Evolutionary conservation across 805 yeast genomes (phyloP), one percentile per base, ranked within the genome.

Genomic region (Lipomyces yamanashiensis): DNA sequence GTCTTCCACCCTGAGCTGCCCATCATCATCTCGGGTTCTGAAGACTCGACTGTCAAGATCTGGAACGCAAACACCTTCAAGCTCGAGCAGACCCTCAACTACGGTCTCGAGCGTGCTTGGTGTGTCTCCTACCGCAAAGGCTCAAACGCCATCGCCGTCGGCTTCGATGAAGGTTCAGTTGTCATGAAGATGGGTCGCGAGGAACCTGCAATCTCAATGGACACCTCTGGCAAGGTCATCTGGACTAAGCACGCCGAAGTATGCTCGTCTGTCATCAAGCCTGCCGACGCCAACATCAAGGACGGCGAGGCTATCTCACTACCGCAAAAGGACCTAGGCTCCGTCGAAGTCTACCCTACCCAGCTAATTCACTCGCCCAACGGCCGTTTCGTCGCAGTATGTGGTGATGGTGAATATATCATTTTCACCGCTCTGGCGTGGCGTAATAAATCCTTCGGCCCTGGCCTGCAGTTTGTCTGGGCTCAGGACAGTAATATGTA

Each of bases 1-100:
- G 85, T 92, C 41, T 95, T 92, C 87, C 99, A 95, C 76, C 97
- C 97, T n/a, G 96, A 93, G 73, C 82, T 95, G 73, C 99, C 99
- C 23, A 80, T 93, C 69, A 92, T 95, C 68, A 84, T 95, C 54
- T 91, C 98, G 2, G 99, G 99, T 69, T 88, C 97, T 58, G 99
- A 95, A 78, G 99, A 95, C 78, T 91, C 96, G 58, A 88, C 97
- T 9, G 82, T 95, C 70, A 91, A 92, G 74, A 84, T 95, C 72
- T 95, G 99, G 99, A 93, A 90, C 76, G 83, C 98, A 23, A 88
- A 88, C 74, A 91, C 98, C 41, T 95, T 93, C 80, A 91, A 90
- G 78, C 83, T 93, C 69, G 98, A 93, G 78, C 92, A 92, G 78
- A 87, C 97, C 7, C 80, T 93, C 66, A 92, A 91, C 78, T 87